A percentile compares a stretch with the other conserved stretches of the same genome.
These are phyloP conservation scores for Sambucus nigra DNA, from an alignment of 129 eudicot genomes.

Conservation along the genomic window DNA sequence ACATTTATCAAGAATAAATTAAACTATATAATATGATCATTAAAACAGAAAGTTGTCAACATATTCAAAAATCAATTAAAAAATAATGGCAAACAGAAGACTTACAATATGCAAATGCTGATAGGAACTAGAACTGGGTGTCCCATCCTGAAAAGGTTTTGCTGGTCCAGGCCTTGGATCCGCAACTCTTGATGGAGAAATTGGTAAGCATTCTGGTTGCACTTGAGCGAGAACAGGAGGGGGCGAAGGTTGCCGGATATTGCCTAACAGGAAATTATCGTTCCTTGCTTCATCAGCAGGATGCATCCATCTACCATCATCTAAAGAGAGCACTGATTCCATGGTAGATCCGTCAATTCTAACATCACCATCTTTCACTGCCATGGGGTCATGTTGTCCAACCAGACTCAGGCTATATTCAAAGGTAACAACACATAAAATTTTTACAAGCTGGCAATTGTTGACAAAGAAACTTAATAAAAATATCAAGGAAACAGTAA, in stretches of 20 bases:
- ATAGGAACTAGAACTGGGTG: conserved; percentile 48
- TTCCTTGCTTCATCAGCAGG: conserved; percentile 26
- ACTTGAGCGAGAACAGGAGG: conserved; percentile 94
- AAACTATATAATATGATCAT: not conserved
- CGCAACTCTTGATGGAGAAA: conserved; percentile 82
- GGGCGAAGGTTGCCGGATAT: conserved; percentile 81
- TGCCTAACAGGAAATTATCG: conserved; percentile 31
- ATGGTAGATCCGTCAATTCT: conserved; percentile 50
- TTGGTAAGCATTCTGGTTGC: conserved; percentile 50
- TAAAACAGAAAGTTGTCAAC: not conserved
- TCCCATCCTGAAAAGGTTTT: conserved; percentile 43
- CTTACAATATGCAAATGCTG: conserved; percentile 92
- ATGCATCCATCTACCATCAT: conserved; percentile 81
- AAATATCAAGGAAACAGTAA: not conserved
- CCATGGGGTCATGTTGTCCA: conserved; percentile 28
- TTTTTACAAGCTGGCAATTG: too few species aligned
- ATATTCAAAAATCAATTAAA: not conserved
- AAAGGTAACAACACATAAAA: conserved; percentile 8
- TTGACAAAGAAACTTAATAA: conserved; percentile 10
- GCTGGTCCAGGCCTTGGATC: conserved; percentile 98
- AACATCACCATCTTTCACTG: conserved; percentile 31
- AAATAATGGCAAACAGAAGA: conserved; percentile 1
- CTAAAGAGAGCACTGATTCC: conserved; percentile 81
- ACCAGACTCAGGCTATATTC: conserved; percentile 50
- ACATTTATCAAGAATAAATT: not conserved